Evolutionary conservation across 2,329 filamentous ascomycete genomes (phyloP).

Genomic region (Aspergillus nomiae): DNA sequence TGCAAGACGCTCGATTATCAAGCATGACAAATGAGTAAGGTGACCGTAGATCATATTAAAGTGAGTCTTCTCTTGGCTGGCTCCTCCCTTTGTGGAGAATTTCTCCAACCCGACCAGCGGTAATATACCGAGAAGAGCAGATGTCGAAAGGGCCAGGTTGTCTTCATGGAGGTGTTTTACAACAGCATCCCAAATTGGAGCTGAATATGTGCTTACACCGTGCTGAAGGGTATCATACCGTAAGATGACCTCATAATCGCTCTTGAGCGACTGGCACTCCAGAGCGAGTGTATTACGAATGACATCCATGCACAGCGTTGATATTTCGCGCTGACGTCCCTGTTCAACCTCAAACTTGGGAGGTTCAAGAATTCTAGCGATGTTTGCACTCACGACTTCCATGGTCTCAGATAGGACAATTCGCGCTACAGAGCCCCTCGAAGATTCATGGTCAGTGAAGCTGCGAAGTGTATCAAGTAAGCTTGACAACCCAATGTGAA

Average conservation of each 20-base stretch:
- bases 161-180: conserved; percentile 67
- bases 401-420: conserved; percentile 53
- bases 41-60: conserved; percentile 76
- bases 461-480: conserved; percentile 49
- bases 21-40: conserved; percentile 65
- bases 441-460: conserved; percentile 50
- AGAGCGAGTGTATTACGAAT: conserved; percentile 68
- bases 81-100: conserved; percentile 57
- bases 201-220: conserved; percentile 69
- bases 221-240: conserved; percentile 64
- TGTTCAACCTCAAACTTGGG: conserved; percentile 52
- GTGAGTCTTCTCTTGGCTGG: conserved; percentile 58
- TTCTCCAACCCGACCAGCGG: conserved; percentile 75
- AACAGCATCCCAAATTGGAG: conserved; percentile 77
- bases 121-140: conserved; percentile 70
- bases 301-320: conserved; percentile 62
- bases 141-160: conserved; percentile 71
- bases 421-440: conserved; percentile 48
- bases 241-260: conserved; percentile 69
- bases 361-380: conserved; percentile 61
- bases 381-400: conserved; percentile 48
- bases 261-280: conserved; percentile 69
- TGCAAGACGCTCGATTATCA: conserved; percentile 75
- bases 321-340: conserved; percentile 55
- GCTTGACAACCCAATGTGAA: conserved; percentile 47